These are phyloP conservation scores for Blastobotrys chiropterorum DNA, from an alignment of 805 yeast species.

Conservation along the genomic window DNA sequence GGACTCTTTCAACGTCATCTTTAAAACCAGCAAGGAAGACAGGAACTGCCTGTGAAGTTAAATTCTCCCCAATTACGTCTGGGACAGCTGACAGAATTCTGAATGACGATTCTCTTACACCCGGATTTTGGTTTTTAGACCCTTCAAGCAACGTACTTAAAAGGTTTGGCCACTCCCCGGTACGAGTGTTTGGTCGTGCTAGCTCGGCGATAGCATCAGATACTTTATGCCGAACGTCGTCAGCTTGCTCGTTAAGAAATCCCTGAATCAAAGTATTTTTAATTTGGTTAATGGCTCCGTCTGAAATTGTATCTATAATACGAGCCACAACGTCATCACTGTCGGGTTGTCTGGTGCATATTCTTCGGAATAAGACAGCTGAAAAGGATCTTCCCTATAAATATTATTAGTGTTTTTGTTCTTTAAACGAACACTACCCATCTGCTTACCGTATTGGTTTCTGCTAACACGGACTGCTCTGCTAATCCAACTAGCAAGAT, in stretches of 20 bases:
- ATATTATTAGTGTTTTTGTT: background rate
- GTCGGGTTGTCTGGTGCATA: slow-evolving; percentile 75
- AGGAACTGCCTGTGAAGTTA: slow-evolving; percentile 48
- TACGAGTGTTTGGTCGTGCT: slow-evolving; percentile 45
- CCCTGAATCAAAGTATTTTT: slow-evolving; percentile 66
- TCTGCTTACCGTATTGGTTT: slow-evolving; percentile 48
- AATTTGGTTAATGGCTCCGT: slow-evolving; percentile 53
- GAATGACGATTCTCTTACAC: slow-evolving; percentile 83
- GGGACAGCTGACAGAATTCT: slow-evolving; percentile 86
- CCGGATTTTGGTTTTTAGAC: slow-evolving; percentile 46
- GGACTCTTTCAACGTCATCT: slow-evolving; percentile 73
- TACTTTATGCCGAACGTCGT: slow-evolving; percentile 82
- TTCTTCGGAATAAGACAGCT: slow-evolving; percentile 84
- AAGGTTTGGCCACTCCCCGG: slow-evolving; percentile 71
- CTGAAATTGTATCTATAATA: slow-evolving; percentile 64
- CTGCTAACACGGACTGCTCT: slow-evolving; percentile 63
- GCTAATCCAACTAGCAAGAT: slow-evolving; percentile 71
- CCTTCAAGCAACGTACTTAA: slow-evolving; percentile 71
- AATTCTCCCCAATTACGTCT: slow-evolving; percentile 57
- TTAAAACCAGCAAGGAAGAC: slow-evolving; percentile 76
- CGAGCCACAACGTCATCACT: slow-evolving; percentile 58
- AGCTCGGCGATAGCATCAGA: slow-evolving; percentile 93
- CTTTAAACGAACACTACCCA: slow-evolving; percentile 4
- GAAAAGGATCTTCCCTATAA: slow-evolving; percentile 48
- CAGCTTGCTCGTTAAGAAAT: slow-evolving; percentile 52